Conservation (phyloP, 2,329 filamentous ascomycete species). For the Phaeosphaeria sp. region DNA sequence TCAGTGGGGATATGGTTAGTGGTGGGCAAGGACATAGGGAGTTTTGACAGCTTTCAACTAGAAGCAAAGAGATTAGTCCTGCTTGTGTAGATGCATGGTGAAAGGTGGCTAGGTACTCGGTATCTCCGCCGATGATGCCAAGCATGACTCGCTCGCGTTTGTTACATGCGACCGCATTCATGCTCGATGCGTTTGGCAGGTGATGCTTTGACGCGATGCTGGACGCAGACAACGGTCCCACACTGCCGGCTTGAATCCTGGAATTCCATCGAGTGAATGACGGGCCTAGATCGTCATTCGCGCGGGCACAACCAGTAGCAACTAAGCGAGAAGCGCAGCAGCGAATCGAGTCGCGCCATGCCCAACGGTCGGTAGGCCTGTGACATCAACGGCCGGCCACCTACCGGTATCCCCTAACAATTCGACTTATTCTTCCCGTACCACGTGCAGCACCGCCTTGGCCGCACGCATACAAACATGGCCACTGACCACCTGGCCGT, state of each 20-base stretch:
- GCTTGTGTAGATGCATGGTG: not conserved
- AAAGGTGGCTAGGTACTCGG: not conserved
- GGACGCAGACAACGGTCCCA: constrained; percentile 7
- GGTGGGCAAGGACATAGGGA: constrained; percentile 53
- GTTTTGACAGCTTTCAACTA: constrained; percentile 43
- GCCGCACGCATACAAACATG: constrained; percentile 34
- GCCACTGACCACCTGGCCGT: constrained; percentile 37
- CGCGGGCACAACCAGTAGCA: constrained; percentile 27
- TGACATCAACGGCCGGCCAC: constrained; percentile 46
- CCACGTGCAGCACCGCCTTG: constrained; percentile 34
- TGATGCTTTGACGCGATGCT: constrained; percentile 7
- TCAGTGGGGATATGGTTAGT: constrained; percentile 53
- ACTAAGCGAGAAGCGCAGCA: constrained; percentile 40
- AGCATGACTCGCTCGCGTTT: not conserved
- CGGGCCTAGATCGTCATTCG: constrained; percentile 34
- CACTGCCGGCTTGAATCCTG: constrained; percentile 2
- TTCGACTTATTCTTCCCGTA: constrained; percentile 42
- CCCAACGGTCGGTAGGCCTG: constrained; percentile 35
- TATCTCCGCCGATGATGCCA: not conserved
- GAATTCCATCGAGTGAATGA: constrained; percentile 21
- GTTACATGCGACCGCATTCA: not conserved
- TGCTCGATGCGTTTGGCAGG: not conserved
- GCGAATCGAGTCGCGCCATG: constrained; percentile 35
- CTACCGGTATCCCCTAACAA: constrained; percentile 35
- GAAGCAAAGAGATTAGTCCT: not conserved